Conservation (phyloP, 257 asterid genomes). For the Parsonsia alboflavescens region DNA sequence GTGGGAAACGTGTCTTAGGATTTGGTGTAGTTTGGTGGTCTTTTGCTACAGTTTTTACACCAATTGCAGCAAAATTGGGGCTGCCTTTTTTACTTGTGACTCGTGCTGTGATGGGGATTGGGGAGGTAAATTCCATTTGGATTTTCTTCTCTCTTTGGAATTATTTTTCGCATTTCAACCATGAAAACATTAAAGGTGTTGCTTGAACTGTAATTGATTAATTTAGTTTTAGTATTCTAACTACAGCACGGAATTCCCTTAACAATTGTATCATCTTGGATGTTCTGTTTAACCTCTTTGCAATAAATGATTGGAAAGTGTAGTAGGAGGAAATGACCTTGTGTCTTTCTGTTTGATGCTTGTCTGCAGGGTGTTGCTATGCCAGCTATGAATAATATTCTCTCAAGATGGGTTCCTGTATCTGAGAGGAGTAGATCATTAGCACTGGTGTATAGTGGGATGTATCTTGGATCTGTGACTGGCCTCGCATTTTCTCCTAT, state of each 20-base stretch:
- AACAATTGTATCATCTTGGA: neutral
- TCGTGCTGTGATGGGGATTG: slow-evolving; percentile 92
- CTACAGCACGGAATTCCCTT: neutral
- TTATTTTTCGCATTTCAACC: slow-evolving; percentile 5
- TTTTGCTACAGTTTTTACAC: slow-evolving; percentile 69
- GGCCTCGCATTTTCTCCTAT: slow-evolving; percentile 88
- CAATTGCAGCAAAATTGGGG: slow-evolving; percentile 79
- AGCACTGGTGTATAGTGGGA: slow-evolving; percentile 91
- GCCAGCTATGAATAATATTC: slow-evolving; percentile 93
- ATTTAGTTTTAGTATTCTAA: neutral
- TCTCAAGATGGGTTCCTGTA: slow-evolving; percentile 92
- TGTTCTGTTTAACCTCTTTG: neutral
- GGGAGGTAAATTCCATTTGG: slow-evolving; percentile 57
- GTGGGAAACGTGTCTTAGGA: slow-evolving; percentile 83
- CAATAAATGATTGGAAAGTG: neutral
- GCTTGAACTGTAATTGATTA: neutral
- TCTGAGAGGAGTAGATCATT: slow-evolving; percentile 91
- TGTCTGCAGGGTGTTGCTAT: slow-evolving; percentile 86
- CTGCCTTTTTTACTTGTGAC: slow-evolving; percentile 77
- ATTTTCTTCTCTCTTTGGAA: neutral
- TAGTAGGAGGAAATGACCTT: neutral
- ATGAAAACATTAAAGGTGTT: neutral
- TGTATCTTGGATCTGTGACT: slow-evolving; percentile 92
- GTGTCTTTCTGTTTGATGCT: slow-evolving; percentile 14
- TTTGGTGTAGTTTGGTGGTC: slow-evolving; percentile 99